phyloP scores from a whole-genome alignment of 2,329 filamentous ascomycete species.

The Zasmidium angulare region DNA sequence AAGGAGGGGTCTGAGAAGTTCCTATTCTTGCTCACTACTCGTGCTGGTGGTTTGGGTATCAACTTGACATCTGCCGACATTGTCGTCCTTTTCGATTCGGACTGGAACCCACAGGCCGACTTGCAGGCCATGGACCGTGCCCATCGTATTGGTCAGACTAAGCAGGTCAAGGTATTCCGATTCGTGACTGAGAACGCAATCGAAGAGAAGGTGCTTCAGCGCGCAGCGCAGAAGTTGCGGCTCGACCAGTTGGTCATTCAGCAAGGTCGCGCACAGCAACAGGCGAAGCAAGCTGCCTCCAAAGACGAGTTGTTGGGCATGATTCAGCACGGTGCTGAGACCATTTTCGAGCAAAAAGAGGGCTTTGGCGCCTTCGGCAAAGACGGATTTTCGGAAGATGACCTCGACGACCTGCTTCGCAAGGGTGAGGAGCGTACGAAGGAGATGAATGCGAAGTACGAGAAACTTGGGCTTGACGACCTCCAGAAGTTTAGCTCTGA shows the following conservation, averaged over 20 bases:
- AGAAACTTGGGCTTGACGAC: conserved; percentile 95
- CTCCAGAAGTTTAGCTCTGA: conserved; percentile 97
- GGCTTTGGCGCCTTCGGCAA: conserved; percentile 60
- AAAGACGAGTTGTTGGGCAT: conserved; percentile 96
- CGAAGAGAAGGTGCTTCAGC: conserved; percentile 95
- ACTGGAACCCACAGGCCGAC: conserved; percentile 99
- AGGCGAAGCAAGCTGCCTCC: conserved; percentile 85
- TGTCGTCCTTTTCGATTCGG: conserved; percentile 93
- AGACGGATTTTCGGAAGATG: conserved; percentile 73
- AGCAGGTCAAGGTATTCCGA: conserved; percentile 94
- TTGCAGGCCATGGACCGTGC: conserved; percentile 98
- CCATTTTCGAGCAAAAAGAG: conserved; percentile 78
- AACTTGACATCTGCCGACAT: conserved; percentile 95
- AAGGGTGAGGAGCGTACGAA: conserved; percentile 88
- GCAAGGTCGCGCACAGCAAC: conserved; percentile 88
- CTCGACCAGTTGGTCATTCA: conserved; percentile 97
- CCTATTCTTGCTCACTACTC: conserved; percentile 89
- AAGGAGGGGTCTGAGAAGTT: conserved; percentile 94
- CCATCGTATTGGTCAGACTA: conserved; percentile 97
- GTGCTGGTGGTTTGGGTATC: conserved; percentile 93
- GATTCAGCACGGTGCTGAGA: conserved; percentile 98
- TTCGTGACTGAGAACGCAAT: conserved; percentile 98
- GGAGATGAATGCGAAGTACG: conserved; percentile 87
- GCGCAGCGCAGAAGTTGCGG: conserved; percentile 93
- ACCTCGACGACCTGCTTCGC: conserved; percentile 84